These are phyloP conservation scores for Leptoxyphium fumago DNA, from an alignment of 2,329 filamentous ascomycete genomes.

Conservation along the genomic window DNA sequence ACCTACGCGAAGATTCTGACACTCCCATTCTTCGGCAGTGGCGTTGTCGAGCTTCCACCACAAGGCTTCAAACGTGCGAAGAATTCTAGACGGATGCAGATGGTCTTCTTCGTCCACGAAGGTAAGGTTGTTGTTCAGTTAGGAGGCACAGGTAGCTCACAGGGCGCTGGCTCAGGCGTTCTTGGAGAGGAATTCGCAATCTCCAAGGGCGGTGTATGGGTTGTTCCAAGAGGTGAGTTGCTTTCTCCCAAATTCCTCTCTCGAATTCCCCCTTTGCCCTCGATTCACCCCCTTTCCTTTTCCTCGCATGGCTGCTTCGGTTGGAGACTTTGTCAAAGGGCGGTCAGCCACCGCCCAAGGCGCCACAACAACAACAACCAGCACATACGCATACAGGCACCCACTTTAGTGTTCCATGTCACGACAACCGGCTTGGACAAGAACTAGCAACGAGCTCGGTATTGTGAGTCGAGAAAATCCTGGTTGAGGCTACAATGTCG, in stretches of 20 bases:
- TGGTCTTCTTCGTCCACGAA: conserved; percentile 82
- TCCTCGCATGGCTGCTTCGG: background rate
- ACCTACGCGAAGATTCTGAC: conserved; percentile 78
- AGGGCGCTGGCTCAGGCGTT: conserved; percentile 4
- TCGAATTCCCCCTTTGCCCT: conserved; percentile 3
- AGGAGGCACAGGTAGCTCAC: conserved; percentile 16
- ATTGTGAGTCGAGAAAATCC: no score
- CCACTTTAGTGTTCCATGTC: no score
- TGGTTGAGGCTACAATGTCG: no score
- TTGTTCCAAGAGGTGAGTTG: conserved; percentile 77
- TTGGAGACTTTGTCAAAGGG: no score
- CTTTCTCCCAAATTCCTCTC: conserved; percentile 3
- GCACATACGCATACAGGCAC: no score
- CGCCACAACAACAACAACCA: no score
- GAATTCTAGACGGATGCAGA: conserved; percentile 90
- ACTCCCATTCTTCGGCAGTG: conserved; percentile 73
- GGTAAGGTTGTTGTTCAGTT: conserved; percentile 72
- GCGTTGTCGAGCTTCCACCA: conserved; percentile 76
- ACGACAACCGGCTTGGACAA: no score
- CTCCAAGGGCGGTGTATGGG: conserved; percentile 77
- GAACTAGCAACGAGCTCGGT: no score
- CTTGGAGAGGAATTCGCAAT: conserved; percentile 64
- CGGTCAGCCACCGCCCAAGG: no score
- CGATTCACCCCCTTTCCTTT: conserved; percentile 1
- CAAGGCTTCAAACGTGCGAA: conserved; percentile 75